Evolutionary conservation across 805 yeast species (phyloP).

Genomic region (Yamadazyma phyllophila): DNA sequence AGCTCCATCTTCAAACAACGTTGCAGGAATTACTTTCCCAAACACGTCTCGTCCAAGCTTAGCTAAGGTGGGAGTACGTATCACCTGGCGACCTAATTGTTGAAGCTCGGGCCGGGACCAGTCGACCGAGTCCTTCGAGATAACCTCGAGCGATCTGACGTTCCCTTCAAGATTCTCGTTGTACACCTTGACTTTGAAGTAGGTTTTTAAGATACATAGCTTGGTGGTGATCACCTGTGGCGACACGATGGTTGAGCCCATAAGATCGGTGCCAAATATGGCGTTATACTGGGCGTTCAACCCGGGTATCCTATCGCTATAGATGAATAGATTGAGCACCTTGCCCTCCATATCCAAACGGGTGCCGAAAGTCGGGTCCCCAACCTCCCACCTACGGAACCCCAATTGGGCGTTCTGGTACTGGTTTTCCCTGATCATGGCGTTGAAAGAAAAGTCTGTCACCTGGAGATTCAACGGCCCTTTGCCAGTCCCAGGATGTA

Average conservation of each 20-base stretch:
- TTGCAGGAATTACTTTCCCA: no score
- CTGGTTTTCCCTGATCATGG: neutral
- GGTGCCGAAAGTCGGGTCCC: neutral
- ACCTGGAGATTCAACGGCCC: slow-evolving; percentile 16
- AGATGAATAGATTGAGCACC: slow-evolving; percentile 1
- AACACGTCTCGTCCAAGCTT: no score
- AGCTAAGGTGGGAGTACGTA: no score
- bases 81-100: neutral
- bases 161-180: slow-evolving; percentile 7
- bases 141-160: slow-evolving; percentile 1
- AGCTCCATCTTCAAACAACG: no score
- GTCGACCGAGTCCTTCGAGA: slow-evolving; percentile 1
- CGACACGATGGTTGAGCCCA: neutral
- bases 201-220: slow-evolving; percentile 1
- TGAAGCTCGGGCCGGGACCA: slow-evolving; percentile 1
- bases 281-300: neutral
- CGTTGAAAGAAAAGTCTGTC: slow-evolving; percentile 20
- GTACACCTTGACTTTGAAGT: neutral
- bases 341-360: neutral
- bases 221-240: neutral
- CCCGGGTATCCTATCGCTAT: neutral
- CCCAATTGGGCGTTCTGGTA: no score
- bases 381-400: neutral
- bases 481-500: neutral
- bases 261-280: neutral